A percentile compares a stretch with the other conserved stretches of the same genome.
phyloP scores from a whole-genome alignment of 2,329 filamentous ascomycete species.

The Clonostachys rosea region DNA sequence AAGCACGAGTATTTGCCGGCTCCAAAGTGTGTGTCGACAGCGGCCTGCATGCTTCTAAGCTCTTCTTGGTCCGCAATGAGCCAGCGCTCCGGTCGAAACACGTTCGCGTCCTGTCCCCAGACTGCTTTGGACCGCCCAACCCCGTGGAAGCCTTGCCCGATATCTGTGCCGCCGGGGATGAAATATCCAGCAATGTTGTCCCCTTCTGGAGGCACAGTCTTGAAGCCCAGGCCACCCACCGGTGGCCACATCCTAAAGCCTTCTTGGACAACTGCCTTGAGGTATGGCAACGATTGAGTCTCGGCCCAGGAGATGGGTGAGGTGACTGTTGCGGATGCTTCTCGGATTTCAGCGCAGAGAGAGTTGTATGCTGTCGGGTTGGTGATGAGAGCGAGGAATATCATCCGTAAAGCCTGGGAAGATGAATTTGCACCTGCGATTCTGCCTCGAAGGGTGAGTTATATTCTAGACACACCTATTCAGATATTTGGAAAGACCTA shows the following conservation, averaged over 20 bases:
- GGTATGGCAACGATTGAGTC: conserved; percentile 42
- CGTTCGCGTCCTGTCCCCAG: conserved; percentile 47
- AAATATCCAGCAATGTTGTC: conserved; percentile 45
- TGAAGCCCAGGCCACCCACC: conserved; percentile 36
- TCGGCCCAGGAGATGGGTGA: conserved; percentile 36
- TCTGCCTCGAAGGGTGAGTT: conserved; percentile 16
- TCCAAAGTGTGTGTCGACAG: conserved; percentile 37
- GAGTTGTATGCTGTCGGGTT: conserved; percentile 31
- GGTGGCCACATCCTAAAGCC: conserved; percentile 51
- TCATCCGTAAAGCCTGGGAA: conserved; percentile 46
- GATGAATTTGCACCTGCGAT: conserved; percentile 59
- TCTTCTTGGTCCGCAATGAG: conserved; percentile 26
- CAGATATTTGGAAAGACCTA: too few relatives aligned
- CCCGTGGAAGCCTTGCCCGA: conserved; percentile 52
- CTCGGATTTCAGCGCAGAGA: conserved; percentile 36
- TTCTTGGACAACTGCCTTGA: conserved; percentile 53
- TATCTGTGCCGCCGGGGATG: conserved; percentile 44
- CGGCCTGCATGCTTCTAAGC: conserved; percentile 24
- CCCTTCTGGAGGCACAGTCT: conserved; percentile 45
- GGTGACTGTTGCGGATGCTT: conserved; percentile 25
- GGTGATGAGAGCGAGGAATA: conserved; percentile 44
- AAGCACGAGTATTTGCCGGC: conserved; percentile 38
- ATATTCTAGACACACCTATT: too few relatives aligned
- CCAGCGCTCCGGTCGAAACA: conserved; percentile 51
- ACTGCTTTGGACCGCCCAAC: conserved; percentile 39